Evolutionary conservation across 2,329 filamentous ascomycete species (phyloP).

Genomic region (Hymenoscyphus salicellus): DNA sequence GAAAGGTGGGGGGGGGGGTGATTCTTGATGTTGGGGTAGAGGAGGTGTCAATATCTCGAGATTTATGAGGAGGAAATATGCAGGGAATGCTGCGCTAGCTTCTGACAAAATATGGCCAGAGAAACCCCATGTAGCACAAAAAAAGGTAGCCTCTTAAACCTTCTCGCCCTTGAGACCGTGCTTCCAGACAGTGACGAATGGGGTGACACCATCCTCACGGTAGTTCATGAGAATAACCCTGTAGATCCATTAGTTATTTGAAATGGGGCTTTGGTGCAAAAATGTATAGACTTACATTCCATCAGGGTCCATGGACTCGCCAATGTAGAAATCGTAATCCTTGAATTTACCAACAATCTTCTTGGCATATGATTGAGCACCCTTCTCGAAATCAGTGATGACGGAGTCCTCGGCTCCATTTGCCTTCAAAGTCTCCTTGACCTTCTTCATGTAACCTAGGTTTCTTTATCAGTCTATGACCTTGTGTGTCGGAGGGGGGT

Average conservation of each 20-base stretch:
- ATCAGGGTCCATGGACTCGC: conserved; percentile 88
- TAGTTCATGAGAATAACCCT: conserved; percentile 94
- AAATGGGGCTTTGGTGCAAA: not conserved
- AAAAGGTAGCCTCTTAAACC: conserved; percentile 67
- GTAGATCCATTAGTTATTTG: conserved; percentile 14
- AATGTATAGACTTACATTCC: conserved; percentile 69
- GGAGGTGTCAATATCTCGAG: not conserved
- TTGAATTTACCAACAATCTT: conserved; percentile 81
- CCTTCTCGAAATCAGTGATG: conserved; percentile 76
- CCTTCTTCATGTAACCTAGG: conserved; percentile 86
- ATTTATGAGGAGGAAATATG: not conserved
- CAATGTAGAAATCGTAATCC: conserved; percentile 92
- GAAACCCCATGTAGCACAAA: conserved; percentile 8
- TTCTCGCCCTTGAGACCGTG: conserved; percentile 85
- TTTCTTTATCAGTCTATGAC: conserved; percentile 13
- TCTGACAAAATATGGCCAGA: conserved; percentile 10
- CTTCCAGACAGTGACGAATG: conserved; percentile 91
- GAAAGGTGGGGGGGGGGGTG: not conserved
- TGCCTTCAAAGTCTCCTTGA: conserved; percentile 68
- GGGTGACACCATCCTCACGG: conserved; percentile 91
- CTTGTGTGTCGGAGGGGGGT: conserved; percentile 1
- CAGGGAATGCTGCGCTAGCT: conserved; percentile 8
- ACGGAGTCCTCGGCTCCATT: conserved; percentile 60
- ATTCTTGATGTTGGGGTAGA: not conserved
- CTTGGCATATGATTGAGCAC: conserved; percentile 73